phyloP scores from a whole-genome alignment of 352 stramenopile genomes.

The Phytophthora melonis region DNA sequence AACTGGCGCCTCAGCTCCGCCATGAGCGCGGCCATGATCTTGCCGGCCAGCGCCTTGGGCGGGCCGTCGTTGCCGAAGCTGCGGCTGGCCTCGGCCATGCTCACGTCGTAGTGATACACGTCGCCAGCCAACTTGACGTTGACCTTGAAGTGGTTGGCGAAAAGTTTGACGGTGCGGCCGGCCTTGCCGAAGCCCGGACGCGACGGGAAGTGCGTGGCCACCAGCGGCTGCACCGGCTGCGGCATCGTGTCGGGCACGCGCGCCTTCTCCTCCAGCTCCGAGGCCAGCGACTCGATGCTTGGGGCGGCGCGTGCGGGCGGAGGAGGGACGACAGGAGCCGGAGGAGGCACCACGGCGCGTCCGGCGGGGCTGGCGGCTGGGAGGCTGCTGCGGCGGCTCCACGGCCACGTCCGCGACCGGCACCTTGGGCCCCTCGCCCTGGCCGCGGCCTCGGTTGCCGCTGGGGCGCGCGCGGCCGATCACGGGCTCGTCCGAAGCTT shows the following conservation, averaged over 20 bases:
- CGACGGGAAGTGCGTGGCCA: conserved; percentile 55
- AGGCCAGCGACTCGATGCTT: conserved; percentile 14
- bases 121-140: conserved; percentile 56
- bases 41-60: conserved; percentile 62
- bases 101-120: conserved; percentile 80
- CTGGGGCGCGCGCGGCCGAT: conserved; percentile 25
- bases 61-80: conserved; percentile 58
- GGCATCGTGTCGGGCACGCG: conserved; percentile 23
- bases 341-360: no score
- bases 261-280: conserved; percentile 57
- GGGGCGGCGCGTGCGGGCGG: conserved; percentile 19
- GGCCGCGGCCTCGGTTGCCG: conserved; percentile 13
- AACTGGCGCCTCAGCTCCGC: conserved; percentile 47
- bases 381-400: neutral
- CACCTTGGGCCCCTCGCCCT: conserved; percentile 12
- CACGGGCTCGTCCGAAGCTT: conserved; percentile 15
- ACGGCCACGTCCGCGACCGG: neutral
- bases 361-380: conserved; percentile 8
- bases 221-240: conserved; percentile 44
- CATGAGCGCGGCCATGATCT: conserved; percentile 68
- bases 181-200: conserved; percentile 67
- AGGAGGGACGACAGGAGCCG: no score
- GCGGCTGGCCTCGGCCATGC: conserved; percentile 50
- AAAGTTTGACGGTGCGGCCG: conserved; percentile 51
- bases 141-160: conserved; percentile 78